phyloP scores from a whole-genome alignment of 2,329 filamentous ascomycete species.

The Monosporascus sp. region DNA sequence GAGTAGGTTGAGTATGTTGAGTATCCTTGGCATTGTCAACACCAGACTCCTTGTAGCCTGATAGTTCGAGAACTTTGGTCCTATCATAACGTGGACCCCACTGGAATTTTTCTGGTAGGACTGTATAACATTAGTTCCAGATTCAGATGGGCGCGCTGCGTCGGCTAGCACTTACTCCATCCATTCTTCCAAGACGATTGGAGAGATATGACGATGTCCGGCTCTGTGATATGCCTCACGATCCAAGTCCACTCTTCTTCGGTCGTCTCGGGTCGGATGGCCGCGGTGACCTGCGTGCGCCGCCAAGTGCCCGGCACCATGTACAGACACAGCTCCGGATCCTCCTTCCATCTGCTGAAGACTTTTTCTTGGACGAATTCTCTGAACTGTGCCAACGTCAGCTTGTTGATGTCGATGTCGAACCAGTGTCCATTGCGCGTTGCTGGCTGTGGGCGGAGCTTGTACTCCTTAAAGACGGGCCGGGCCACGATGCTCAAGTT shows the following conservation, averaged over 20 bases:
- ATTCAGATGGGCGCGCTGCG: neutral
- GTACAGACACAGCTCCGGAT: conserved; percentile 3
- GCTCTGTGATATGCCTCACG: conserved; percentile 18
- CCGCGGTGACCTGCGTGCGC: conserved; percentile 5
- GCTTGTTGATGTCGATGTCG: conserved; percentile 1
- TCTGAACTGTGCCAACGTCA: conserved; percentile 3
- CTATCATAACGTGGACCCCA: no score
- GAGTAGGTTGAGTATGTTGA: no score
- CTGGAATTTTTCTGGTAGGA: no score
- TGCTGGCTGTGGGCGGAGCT: neutral
- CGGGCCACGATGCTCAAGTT: conserved; percentile 12
- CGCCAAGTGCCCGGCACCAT: conserved; percentile 8
- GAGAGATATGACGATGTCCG: conserved; percentile 11
- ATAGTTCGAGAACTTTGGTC: no score
- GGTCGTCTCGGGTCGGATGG: conserved; percentile 17
- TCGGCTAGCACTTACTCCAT: conserved; percentile 19
- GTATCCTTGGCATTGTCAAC: no score
- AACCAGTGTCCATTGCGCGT: neutral
- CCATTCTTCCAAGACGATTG: conserved; percentile 4
- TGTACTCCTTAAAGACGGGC: conserved; percentile 13
- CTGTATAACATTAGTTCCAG: neutral
- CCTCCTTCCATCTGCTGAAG: neutral
- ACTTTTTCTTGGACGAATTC: neutral
- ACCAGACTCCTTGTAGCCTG: no score
- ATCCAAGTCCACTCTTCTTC: conserved; percentile 22